These are phyloP conservation scores for Exutisphaerella laricina DNA, from an alignment of 2,329 filamentous ascomycete species.

Conservation along the genomic window DNA sequence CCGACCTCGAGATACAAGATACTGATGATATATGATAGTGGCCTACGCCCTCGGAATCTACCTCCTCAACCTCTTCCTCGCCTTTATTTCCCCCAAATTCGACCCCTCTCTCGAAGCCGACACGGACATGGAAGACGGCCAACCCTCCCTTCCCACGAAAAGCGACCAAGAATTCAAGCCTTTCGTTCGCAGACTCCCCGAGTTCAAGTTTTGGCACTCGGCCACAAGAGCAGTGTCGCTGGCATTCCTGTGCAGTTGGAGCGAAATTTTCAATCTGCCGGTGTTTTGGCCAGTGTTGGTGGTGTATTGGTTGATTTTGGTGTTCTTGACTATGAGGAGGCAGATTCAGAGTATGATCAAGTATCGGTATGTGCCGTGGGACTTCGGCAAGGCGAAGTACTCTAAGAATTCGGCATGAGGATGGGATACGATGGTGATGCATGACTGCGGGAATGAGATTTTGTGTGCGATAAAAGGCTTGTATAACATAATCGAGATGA, in stretches of 20 bases:
- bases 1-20: constrained; percentile 1
- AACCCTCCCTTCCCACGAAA: constrained; percentile 73
- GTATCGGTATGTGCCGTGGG: constrained; percentile 60
- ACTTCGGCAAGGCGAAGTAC: constrained; percentile 38
- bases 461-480: constrained; percentile 1
- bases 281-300: constrained; percentile 99
- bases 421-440: no score
- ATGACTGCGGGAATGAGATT: no score
- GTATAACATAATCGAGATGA: constrained; percentile 5
- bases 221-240: constrained; percentile 82
- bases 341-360: constrained; percentile 99
- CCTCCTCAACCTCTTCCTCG: constrained; percentile 97
- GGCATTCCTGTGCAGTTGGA: constrained; percentile 84
- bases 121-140: constrained; percentile 91
- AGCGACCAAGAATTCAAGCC: constrained; percentile 96
- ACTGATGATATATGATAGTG: constrained; percentile 54
- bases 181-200: constrained; percentile 90
- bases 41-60: constrained; percentile 98
- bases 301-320: constrained; percentile 97
- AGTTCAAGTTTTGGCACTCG: constrained; percentile 99
- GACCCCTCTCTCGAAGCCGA: constrained; percentile 94
- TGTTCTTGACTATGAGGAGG: constrained; percentile 94
- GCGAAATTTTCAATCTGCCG: constrained; percentile 88
- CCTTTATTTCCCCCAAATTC: constrained; percentile 97
- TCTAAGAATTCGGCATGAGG: constrained; percentile 19